phyloP scores from a whole-genome alignment of 2,329 filamentous ascomycete species.

The Periglandula ipomoeae region DNA sequence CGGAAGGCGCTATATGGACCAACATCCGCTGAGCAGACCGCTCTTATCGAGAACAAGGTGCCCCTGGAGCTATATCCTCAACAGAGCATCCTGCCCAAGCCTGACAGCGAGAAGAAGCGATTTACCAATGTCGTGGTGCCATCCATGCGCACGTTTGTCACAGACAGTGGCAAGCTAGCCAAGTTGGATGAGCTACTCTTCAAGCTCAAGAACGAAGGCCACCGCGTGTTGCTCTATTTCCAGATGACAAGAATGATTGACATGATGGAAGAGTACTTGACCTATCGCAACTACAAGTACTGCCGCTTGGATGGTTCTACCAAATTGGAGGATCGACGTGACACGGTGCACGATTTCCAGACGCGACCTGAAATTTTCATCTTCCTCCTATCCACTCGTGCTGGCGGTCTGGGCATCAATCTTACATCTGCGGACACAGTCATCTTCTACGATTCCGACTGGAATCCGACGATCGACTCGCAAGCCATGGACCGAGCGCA shows the following conservation, averaged over 20 bases:
- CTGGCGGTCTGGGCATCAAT: constrained; percentile 96
- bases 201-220: constrained; percentile 82
- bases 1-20: constrained; percentile 68
- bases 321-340: constrained; percentile 91
- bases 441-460: constrained; percentile 99
- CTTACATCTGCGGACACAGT: constrained; percentile 93
- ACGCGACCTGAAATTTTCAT: constrained; percentile 91
- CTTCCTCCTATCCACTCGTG: constrained; percentile 90
- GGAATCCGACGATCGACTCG: constrained; percentile 98
- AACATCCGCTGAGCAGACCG: constrained; percentile 55
- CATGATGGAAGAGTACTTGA: constrained; percentile 97
- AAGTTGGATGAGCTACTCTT: constrained; percentile 81
- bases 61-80: constrained; percentile 56
- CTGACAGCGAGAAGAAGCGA: constrained; percentile 70
- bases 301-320: constrained; percentile 93
- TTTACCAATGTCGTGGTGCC: constrained; percentile 90
- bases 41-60: constrained; percentile 64
- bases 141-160: constrained; percentile 96
- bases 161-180: constrained; percentile 91
- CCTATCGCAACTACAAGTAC: constrained; percentile 98
- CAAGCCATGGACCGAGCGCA: constrained; percentile 99
- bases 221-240: constrained; percentile 96
- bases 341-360: constrained; percentile 96
- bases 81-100: constrained; percentile 60
- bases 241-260: constrained; percentile 99